Evolutionary conservation across 805 yeast genomes (phyloP).

Genomic region (Torulaspora gathmanii): DNA sequence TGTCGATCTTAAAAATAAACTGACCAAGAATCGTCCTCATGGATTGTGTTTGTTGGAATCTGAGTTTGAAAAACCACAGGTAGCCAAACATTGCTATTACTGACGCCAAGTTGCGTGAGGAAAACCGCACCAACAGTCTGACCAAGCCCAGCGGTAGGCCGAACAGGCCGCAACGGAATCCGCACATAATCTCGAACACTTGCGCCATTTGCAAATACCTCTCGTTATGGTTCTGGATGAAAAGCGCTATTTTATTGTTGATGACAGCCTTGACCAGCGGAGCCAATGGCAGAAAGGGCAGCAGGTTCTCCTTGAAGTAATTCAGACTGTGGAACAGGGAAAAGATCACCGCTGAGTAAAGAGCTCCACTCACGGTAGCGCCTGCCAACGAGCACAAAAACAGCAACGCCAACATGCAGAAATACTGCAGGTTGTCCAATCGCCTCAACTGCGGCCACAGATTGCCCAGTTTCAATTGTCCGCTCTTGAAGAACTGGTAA

Average conservation of each 20-base stretch:
- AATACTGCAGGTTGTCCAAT: conserved; percentile 62
- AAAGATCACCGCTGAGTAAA: conserved; percentile 58
- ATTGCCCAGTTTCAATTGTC: conserved; percentile 37
- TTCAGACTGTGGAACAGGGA: conserved; percentile 61
- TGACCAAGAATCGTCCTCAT: conserved; percentile 48
- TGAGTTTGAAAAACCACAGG: conserved; percentile 52
- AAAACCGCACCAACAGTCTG: conserved; percentile 31
- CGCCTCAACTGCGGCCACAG: conserved; percentile 24
- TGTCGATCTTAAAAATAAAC: conserved; percentile 42
- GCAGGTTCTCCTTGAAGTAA: conserved; percentile 50
- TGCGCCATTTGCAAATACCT: conserved; percentile 44
- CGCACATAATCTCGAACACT: conserved; percentile 43
- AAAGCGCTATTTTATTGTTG: conserved; percentile 31
- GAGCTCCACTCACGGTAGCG: conserved; percentile 43
- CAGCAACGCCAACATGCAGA: conserved; percentile 41
- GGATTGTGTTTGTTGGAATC: conserved; percentile 53
- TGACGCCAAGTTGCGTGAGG: conserved; percentile 20
- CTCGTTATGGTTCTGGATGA: conserved; percentile 41
- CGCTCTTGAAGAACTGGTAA: conserved; percentile 51
- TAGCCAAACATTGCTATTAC: conserved; percentile 43
- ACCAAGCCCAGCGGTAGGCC: conserved; percentile 40
- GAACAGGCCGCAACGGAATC: conserved; percentile 39
- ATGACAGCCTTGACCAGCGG: conserved; percentile 26
- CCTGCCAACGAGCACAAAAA: conserved; percentile 43
- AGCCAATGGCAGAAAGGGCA: conserved; percentile 46